Evolutionary conservation across 148 eudicot species (phyloP).

Genomic region (Euryodendron excelsum): DNA sequence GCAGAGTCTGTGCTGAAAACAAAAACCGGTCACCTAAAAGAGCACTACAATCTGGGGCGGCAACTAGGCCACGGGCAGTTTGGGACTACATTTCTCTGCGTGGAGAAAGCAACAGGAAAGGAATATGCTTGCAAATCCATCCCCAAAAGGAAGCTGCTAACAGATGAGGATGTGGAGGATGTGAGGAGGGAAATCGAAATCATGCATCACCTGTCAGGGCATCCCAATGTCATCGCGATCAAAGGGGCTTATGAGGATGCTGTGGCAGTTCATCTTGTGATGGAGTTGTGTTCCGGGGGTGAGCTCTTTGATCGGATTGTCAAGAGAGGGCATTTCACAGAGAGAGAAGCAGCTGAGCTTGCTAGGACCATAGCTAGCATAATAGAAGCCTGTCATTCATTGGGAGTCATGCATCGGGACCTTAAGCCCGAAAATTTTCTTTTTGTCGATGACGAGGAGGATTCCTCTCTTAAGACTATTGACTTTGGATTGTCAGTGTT

Average conservation of each 20-base stretch:
- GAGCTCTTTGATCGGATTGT: conserved; percentile 83
- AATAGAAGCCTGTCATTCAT: conserved; percentile 67
- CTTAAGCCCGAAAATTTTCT: conserved; percentile 94
- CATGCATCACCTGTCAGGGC: conserved; percentile 85
- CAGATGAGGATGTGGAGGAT: conserved; percentile 75
- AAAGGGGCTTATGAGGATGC: conserved; percentile 85
- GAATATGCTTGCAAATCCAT: conserved; percentile 80
- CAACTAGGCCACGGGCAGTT: conserved; percentile 91
- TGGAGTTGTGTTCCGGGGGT: conserved; percentile 86
- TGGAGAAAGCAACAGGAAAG: conserved; percentile 54
- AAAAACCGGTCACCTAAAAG: conserved; percentile 64
- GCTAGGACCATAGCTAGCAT: conserved; percentile 70
- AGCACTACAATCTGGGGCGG: conserved; percentile 54
- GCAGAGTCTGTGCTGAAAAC: conserved; percentile 62
- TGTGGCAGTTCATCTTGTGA: conserved; percentile 78
- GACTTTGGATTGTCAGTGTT: conserved; percentile 86
- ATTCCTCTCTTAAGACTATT: conserved; percentile 70
- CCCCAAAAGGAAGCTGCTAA: conserved; percentile 67
- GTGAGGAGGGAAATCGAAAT: conserved; percentile 90
- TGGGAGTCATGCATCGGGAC: conserved; percentile 91
- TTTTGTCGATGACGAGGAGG: conserved; percentile 69
- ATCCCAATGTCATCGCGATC: conserved; percentile 59
- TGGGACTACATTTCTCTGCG: conserved; percentile 76
- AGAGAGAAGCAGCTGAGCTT: conserved; percentile 73
- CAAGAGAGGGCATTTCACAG: conserved; percentile 74